Percentiles rank a stretch among this genome's conserved stretches.
Conservation (phyloP, 805 yeast species). For the Spathaspora boniae region DNA sequence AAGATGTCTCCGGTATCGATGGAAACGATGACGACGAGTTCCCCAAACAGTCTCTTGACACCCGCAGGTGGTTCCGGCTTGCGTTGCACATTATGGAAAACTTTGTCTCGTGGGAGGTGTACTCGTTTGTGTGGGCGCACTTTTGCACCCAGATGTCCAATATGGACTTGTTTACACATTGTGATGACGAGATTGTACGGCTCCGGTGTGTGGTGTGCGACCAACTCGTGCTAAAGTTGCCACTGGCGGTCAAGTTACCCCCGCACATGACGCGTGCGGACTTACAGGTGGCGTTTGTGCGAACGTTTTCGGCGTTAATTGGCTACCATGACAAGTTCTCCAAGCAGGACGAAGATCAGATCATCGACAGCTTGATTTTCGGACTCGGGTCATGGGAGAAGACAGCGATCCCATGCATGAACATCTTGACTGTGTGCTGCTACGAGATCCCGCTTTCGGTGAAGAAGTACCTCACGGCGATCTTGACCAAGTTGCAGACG, state of each 20-base stretch:
- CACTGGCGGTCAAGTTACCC: conserved; percentile 40
- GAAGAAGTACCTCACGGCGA: conserved; percentile 62
- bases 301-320: conserved; percentile 59
- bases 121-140: conserved; percentile 63
- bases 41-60: conserved; percentile 29
- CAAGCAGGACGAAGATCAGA: conserved; percentile 58
- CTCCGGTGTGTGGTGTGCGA: conserved; percentile 52
- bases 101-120: conserved; percentile 67
- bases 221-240: conserved; percentile 52
- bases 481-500: conserved; percentile 70
- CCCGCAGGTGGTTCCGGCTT: conserved; percentile 49
- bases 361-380: conserved; percentile 55
- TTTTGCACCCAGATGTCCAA: conserved; percentile 69
- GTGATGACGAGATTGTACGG: conserved; percentile 32
- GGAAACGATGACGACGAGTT: conserved; percentile 9
- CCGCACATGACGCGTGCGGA: conserved; percentile 45
- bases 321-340: conserved; percentile 56
- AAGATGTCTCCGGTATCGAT: too few relatives aligned
- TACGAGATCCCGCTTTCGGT: conserved; percentile 76
- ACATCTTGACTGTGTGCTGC: conserved; percentile 71
- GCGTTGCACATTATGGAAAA: conserved; percentile 48
- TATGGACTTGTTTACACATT: conserved; percentile 45
- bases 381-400: conserved; percentile 75
- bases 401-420: conserved; percentile 74
- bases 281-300: conserved; percentile 60